Evolutionary conservation across 2,329 filamentous ascomycete species (phyloP).

Genomic region (Gnomoniopsis smithogilvyi): DNA sequence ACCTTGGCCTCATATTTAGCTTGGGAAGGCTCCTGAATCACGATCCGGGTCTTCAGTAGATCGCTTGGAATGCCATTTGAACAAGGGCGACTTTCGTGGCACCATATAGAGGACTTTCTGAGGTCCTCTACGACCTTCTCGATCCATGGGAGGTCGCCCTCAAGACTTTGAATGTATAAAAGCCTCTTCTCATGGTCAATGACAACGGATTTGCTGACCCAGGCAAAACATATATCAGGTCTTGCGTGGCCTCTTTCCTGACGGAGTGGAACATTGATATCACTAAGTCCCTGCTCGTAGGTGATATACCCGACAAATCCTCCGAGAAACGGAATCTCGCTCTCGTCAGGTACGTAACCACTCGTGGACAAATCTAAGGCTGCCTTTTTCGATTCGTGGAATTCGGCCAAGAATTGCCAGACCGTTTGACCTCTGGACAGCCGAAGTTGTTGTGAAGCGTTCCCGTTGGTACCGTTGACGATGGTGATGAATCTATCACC

Average conservation of each 20-base stretch:
- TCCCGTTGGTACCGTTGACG: background rate
- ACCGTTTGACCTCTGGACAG: conserved; percentile 32
- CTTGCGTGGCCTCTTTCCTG: conserved; percentile 36
- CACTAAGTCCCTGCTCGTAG: conserved; percentile 75
- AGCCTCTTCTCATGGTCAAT: conserved; percentile 65
- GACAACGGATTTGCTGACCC: conserved; percentile 74
- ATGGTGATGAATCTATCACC: conserved; percentile 40
- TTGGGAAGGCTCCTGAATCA: conserved; percentile 10
- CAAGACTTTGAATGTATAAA: conserved; percentile 65
- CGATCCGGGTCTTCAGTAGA: conserved; percentile 22
- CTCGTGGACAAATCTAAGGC: conserved; percentile 14
- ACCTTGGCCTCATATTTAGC: conserved; percentile 63
- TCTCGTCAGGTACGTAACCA: conserved; percentile 20
- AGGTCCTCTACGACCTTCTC: conserved; percentile 31
- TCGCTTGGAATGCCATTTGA: conserved; percentile 22
- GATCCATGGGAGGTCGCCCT: conserved; percentile 43
- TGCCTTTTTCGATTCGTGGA: conserved; percentile 31
- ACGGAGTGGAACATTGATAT: conserved; percentile 44
- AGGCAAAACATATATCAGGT: conserved; percentile 73
- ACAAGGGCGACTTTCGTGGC: conserved; percentile 11
- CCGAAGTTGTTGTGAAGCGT: conserved; percentile 19
- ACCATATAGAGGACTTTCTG: conserved; percentile 27
- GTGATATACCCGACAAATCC: conserved; percentile 83
- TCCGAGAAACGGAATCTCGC: conserved; percentile 64
- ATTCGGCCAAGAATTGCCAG: conserved; percentile 50